Evolutionary conservation across 208 protist species (phyloP), one percentile per base, ranked within the genome.

Genomic region (Leishmania arabica): DNA sequence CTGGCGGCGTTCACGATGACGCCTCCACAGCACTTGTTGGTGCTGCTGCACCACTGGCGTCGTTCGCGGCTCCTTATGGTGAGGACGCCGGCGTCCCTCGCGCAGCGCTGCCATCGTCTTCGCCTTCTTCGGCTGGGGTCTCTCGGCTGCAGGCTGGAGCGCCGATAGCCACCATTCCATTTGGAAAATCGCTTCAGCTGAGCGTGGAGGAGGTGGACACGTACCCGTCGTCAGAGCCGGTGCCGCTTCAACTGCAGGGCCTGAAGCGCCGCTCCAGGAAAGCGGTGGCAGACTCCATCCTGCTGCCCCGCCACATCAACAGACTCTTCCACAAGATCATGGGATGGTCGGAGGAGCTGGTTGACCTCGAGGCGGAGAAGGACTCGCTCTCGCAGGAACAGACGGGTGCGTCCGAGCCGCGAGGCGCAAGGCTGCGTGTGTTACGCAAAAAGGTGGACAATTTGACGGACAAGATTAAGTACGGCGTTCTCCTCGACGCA

Each of bases 281-380:
- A 68, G 92, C 93, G 81, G 89, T 84, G 53, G 90, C 91, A 3
- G 93, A 97, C 76, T 90, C 95, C 31, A 92, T 96, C 47, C 49
- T 91, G 60, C 87, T 98, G 42, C 95, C 95, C 4, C 92, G 92
- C 15, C 95, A 98, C 83, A 92, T 98, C 74, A 98, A 98, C 82
- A 81, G 84, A 62, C 87, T 98, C 27, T 98, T 98, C 85, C 95
- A 98, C 85, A 96, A 97, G 84, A 98, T 98, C 75, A 98, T 98
- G 95, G 95, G 95, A 19, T 98, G 95, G 93, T 89, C 95, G 13
- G 90, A 96, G 85, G 93, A 97, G 31, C 82, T 96, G 17, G 95
- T 89, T 42, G 91, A 96, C 64, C 58, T 95, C 47, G 92, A 96
- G 42, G 73, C 83, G 42, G 80, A 82, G 66, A 77, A 54, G 40